A percentile compares a stretch with the other conserved stretches of the same genome.
phyloP scores from a whole-genome alignment of 2,329 filamentous ascomycete species.

The Exophiala oligosperma region DNA sequence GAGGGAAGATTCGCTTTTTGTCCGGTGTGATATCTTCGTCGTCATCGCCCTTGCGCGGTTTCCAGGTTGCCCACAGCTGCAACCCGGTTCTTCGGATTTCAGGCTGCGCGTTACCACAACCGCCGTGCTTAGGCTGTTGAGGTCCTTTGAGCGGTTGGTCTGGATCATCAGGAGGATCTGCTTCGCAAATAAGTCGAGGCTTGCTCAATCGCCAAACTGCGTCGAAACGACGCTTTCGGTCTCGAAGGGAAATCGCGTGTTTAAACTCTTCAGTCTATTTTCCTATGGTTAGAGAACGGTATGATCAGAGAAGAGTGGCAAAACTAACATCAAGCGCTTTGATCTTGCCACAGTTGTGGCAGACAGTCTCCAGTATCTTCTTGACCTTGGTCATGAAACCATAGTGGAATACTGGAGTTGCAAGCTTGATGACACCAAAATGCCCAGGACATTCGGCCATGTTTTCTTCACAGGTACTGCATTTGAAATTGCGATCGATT shows the following conservation, averaged over 20 bases:
- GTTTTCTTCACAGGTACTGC: slow-evolving; percentile 92
- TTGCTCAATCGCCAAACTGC: slow-evolving; percentile 91
- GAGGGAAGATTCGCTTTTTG: slow-evolving; percentile 78
- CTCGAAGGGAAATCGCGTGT: slow-evolving; percentile 78
- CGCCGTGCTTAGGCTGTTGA: slow-evolving; percentile 66
- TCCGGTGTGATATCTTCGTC: slow-evolving; percentile 75
- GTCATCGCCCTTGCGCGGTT: slow-evolving; percentile 64
- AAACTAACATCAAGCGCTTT: slow-evolving; percentile 96
- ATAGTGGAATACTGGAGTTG: slow-evolving; percentile 90
- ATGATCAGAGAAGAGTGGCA: slow-evolving; percentile 40
- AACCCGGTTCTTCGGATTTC: slow-evolving; percentile 84
- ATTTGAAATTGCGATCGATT: slow-evolving; percentile 93
- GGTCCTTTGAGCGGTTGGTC: slow-evolving; percentile 65
- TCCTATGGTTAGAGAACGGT: slow-evolving; percentile 38
- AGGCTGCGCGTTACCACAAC: slow-evolving; percentile 89
- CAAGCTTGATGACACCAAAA: slow-evolving; percentile 97
- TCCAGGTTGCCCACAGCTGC: slow-evolving; percentile 76
- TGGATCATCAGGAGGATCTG: slow-evolving; percentile 67
- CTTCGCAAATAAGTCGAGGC: slow-evolving; percentile 80
- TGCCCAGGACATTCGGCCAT: slow-evolving; percentile 97
- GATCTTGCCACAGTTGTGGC: slow-evolving; percentile 98
- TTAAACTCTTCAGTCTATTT: slow-evolving; percentile 59
- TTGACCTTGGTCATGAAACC: slow-evolving; percentile 99
- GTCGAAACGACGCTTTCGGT: slow-evolving; percentile 93
- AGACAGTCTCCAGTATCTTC: slow-evolving; percentile 97